These are phyloP conservation scores for Acorus gramineus DNA, from an alignment of 106 monocot genomes.

Conservation along the genomic window DNA sequence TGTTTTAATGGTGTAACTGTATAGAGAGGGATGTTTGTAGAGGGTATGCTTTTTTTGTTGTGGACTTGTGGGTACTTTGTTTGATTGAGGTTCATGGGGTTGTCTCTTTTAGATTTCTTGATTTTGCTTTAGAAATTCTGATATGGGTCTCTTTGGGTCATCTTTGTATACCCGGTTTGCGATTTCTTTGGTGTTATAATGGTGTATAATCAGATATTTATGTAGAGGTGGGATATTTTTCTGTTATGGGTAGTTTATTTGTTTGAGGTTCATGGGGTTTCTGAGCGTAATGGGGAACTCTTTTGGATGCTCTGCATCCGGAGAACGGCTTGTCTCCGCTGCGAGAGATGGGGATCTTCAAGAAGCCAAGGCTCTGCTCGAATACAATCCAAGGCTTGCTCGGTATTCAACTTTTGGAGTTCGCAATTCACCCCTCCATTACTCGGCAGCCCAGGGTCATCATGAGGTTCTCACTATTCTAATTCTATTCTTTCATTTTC, in stretches of 20 bases:
- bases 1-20: neutral
- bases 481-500: neutral
- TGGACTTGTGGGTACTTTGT: neutral
- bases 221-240: neutral
- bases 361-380: conserved; percentile 85
- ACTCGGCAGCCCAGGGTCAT: conserved; percentile 87
- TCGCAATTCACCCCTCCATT: conserved; percentile 88
- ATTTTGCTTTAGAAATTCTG: neutral
- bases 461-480: conserved; percentile 46
- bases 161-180: neutral
- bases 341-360: conserved; percentile 94
- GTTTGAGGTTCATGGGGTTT: conserved; percentile 48
- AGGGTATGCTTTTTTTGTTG: neutral
- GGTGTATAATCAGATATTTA: neutral
- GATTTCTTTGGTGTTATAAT: neutral
- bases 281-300: conserved; percentile 91
- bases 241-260: neutral
- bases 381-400: conserved; percentile 86
- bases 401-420: conserved; percentile 92
- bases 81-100: too few species aligned
- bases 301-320: conserved; percentile 91
- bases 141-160: neutral
- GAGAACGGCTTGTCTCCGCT: conserved; percentile 88
- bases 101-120: neutral
- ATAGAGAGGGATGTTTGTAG: neutral